Evolutionary conservation across 2,329 filamentous ascomycete species (phyloP), one percentile per base, ranked within the genome.

Genomic region (Cordyceps pruinosa): DNA sequence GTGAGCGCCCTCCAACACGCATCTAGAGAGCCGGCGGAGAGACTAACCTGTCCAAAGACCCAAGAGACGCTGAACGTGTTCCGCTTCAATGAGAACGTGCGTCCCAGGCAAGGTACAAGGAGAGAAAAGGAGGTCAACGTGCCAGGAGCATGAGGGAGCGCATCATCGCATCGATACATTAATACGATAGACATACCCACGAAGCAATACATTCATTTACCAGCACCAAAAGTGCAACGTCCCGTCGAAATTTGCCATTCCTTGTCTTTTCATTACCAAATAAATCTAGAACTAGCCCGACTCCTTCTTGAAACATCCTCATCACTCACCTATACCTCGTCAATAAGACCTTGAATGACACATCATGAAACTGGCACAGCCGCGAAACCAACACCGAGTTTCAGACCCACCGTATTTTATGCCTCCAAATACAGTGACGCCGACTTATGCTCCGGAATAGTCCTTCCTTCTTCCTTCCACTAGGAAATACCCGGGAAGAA

Each of bases 1-100:
- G 81, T 84, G 66, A 62, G 79, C n/a, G n/a, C 73, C 32, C 17
- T 19, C 9, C 34, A 30, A 30, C 9, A 35, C 39, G 15, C n/a
- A 21, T 30, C 51, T n/a, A 25, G 3, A n/a, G 7, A 10, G n/a
- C 48, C 17, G 19, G 34, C 30, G 41, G 80, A 19, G 17, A 34
- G 77, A 21, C 55, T 51, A 39, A 57, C 32, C 32, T 5, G 26
- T 44, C 8, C 30, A 34, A 17, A 57, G 55, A 21, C 47, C 55
- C 12, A 57, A 39, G n/a, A 37, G 47, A 57, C 17, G 32, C 4
- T 51, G 32, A 51, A 17, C 17, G n/a, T n/a, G 10, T 3, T 15
- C 21, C 25, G 10, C 19, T 5, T n/a, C 12, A 21, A 25, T 13
- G 10, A 25, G 25, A 6, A 41, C 28, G 10, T 32, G 28, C 34